These are phyloP conservation scores for Rhinocladiella mackenziei DNA, from an alignment of 2,329 filamentous ascomycete genomes.

Conservation along the genomic window DNA sequence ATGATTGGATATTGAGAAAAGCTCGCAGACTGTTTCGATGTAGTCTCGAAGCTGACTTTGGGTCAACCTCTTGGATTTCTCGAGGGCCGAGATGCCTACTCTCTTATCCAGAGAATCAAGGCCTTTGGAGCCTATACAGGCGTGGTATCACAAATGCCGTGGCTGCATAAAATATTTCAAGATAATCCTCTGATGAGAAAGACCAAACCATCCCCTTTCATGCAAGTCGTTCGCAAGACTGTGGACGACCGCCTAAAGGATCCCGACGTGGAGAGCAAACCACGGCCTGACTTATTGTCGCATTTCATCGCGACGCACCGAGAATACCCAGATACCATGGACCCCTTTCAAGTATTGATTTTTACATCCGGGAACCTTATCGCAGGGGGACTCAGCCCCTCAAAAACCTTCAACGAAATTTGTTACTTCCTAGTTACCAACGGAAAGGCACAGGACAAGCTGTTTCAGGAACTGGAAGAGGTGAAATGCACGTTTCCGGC, in stretches of 20 bases:
- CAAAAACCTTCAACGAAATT: slow-evolving; percentile 4
- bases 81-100: slow-evolving; percentile 10
- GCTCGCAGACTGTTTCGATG: slow-evolving; percentile 30
- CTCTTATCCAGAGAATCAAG: slow-evolving; percentile 7
- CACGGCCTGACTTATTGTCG: slow-evolving; percentile 9
- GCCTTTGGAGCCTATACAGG: slow-evolving; percentile 7
- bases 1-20: not conserved
- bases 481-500: slow-evolving; percentile 2
- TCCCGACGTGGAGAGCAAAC: slow-evolving; percentile 8
- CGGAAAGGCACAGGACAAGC: slow-evolving; percentile 7
- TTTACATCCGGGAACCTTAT: slow-evolving; percentile 10
- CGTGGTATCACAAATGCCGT: slow-evolving; percentile 15
- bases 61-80: slow-evolving; percentile 34
- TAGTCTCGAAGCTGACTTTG: slow-evolving; percentile 34
- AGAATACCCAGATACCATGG: slow-evolving; percentile 8
- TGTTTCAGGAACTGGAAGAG: slow-evolving; percentile 4
- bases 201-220: slow-evolving; percentile 11
- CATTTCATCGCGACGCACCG: slow-evolving; percentile 9
- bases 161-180: slow-evolving; percentile 11
- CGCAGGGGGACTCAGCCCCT: slow-evolving; percentile 12
- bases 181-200: slow-evolving; percentile 11
- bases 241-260: slow-evolving; percentile 5
- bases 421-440: slow-evolving; percentile 7
- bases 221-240: not conserved
- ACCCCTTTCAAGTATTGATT: slow-evolving; percentile 6